A percentile compares a stretch with the other conserved stretches of the same genome.
Evolutionary conservation across 352 stramenopile species (phyloP).

Genomic region (Globisporangium orthogonon): DNA sequence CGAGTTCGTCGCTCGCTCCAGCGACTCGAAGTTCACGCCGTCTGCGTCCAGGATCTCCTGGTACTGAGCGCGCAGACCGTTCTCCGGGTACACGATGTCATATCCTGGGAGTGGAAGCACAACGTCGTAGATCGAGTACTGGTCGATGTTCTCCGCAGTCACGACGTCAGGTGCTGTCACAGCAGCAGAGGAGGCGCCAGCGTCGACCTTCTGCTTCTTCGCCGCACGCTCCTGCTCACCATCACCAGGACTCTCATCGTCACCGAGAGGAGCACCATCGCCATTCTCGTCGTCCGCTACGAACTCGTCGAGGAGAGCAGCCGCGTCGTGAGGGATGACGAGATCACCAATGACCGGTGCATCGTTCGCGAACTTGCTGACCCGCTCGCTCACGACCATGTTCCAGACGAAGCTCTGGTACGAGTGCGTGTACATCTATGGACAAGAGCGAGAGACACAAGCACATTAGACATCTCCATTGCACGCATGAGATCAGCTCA

Average conservation of each 20-base stretch:
- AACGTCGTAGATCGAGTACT: constrained; percentile 92
- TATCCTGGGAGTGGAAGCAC: constrained; percentile 95
- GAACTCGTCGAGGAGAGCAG: constrained; percentile 17
- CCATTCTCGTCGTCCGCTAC: constrained; percentile 19
- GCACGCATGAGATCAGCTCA: neutral
- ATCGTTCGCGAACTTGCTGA: constrained; percentile 65
- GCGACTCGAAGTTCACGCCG: constrained; percentile 57
- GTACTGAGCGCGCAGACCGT: constrained; percentile 66
- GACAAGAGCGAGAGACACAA: neutral
- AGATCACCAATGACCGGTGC: constrained; percentile 88
- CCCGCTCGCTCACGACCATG: constrained; percentile 82
- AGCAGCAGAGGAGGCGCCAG: neutral
- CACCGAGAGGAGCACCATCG: constrained; percentile 1
- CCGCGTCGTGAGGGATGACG: constrained; percentile 45
- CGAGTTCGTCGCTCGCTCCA: constrained; percentile 67
- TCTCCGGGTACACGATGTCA: constrained; percentile 85
- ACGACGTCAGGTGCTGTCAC: constrained; percentile 29
- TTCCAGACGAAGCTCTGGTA: constrained; percentile 98
- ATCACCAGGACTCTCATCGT: constrained; percentile 19
- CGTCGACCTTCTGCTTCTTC: constrained; percentile 30
- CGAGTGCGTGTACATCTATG: constrained; percentile 82
- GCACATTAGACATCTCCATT: neutral
- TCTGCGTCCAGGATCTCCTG: constrained; percentile 54
- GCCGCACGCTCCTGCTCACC: constrained; percentile 12
- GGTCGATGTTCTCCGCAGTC: constrained; percentile 84